A percentile compares a stretch with the other conserved stretches of the same genome.
Conservation (phyloP, 257 asterid species). For the Forsythia suspensa region DNA sequence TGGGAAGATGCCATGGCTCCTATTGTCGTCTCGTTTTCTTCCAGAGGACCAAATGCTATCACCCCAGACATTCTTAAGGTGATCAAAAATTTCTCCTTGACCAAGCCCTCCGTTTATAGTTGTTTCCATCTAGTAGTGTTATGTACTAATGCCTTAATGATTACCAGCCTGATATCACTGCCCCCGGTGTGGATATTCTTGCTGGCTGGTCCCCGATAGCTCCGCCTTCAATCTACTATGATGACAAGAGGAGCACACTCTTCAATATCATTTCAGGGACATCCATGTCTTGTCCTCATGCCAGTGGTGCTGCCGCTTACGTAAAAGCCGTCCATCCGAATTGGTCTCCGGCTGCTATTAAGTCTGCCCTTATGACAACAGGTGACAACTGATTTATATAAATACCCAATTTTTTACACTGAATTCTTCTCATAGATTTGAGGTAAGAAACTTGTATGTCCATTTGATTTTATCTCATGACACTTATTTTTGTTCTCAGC, state of each 20-base stretch:
- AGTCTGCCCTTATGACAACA: constrained; percentile 59
- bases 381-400: constrained; percentile 22
- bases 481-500: constrained; percentile 27
- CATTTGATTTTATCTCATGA: background rate
- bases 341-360: constrained; percentile 51
- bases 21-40: constrained; percentile 46
- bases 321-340: constrained; percentile 39
- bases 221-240: constrained; percentile 28
- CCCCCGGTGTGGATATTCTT: constrained; percentile 60
- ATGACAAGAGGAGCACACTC: constrained; percentile 28
- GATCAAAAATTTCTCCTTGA: background rate
- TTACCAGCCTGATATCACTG: constrained; percentile 49
- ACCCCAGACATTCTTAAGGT: constrained; percentile 60
- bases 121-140: background rate
- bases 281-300: constrained; percentile 59
- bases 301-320: constrained; percentile 44
- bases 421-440: background rate
- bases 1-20: constrained; percentile 52
- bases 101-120: background rate
- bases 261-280: constrained; percentile 51
- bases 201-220: constrained; percentile 55
- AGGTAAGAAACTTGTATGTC: background rate
- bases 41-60: constrained; percentile 53
- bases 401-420: background rate
- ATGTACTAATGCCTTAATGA: background rate